Evolutionary conservation across 1,284 basidiomycete species (phyloP).

Genomic region (Ceratobasidium sp.): DNA sequence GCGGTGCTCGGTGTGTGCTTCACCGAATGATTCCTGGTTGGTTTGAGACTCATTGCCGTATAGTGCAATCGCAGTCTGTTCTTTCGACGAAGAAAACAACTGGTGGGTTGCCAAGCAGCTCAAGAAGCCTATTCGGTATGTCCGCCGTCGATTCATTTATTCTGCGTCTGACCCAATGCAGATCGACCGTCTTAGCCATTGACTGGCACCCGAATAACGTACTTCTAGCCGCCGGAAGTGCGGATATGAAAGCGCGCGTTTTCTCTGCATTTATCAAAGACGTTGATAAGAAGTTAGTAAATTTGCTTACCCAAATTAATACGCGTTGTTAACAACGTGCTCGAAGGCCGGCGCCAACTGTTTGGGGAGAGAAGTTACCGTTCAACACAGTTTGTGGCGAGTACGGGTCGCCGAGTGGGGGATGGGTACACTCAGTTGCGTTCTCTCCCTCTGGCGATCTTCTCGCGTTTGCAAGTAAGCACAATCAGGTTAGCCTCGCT

Average conservation of each 20-base stretch:
- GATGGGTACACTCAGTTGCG: slow-evolving; percentile 96
- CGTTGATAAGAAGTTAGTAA: slow-evolving; percentile 83
- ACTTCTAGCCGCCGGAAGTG: slow-evolving; percentile 90
- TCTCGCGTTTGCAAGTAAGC: slow-evolving; percentile 90
- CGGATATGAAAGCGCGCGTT: slow-evolving; percentile 96
- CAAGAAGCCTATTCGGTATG: slow-evolving; percentile 87
- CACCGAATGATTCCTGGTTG: background rate
- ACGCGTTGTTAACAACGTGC: slow-evolving; percentile 33
- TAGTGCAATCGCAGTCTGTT: slow-evolving; percentile 92
- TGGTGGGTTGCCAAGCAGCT: slow-evolving; percentile 99
- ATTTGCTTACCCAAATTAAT: background rate
- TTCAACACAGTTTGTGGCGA: slow-evolving; percentile 99
- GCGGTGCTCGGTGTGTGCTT: slow-evolving; percentile 81
- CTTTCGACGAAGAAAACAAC: slow-evolving; percentile 95
- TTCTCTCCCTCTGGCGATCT: slow-evolving; percentile 93
- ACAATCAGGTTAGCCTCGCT: slow-evolving; percentile 25
- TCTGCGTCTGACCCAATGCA: background rate
- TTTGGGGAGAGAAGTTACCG: slow-evolving; percentile 97
- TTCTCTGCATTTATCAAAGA: slow-evolving; percentile 99
- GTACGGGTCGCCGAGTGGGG: slow-evolving; percentile 85
- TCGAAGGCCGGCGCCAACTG: slow-evolving; percentile 80
- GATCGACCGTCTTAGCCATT: slow-evolving; percentile 87
- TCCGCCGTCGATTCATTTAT: background rate
- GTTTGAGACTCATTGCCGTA: background rate
- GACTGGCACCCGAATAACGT: slow-evolving; percentile 99